phyloP scores from a whole-genome alignment of 2,329 filamentous ascomycete species.

The Coniochaeta pulveracea region DNA sequence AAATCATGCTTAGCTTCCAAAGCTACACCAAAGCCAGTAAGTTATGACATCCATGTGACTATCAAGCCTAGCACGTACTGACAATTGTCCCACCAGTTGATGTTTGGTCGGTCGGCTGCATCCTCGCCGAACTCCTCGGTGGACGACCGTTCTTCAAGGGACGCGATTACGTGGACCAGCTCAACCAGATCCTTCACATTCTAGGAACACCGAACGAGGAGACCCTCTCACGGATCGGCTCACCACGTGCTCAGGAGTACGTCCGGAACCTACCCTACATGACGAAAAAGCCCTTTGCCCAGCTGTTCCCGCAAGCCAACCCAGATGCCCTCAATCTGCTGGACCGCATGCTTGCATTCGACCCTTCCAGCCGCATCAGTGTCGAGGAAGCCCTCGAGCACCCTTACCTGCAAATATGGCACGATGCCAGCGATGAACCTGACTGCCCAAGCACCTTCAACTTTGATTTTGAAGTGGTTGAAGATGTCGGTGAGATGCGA shows the following conservation, averaged over 20 bases:
- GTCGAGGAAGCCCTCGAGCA: slow-evolving; percentile 95
- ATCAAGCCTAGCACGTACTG: background rate
- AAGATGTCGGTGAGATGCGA: slow-evolving; percentile 91
- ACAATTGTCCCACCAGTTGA: slow-evolving; percentile 57
- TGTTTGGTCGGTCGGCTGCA: slow-evolving; percentile 98
- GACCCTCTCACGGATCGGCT: slow-evolving; percentile 86
- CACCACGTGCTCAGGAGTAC: slow-evolving; percentile 92
- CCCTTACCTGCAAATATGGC: slow-evolving; percentile 95
- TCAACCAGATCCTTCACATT: slow-evolving; percentile 98
- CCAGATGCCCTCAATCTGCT: slow-evolving; percentile 90
- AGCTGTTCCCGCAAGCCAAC: slow-evolving; percentile 88
- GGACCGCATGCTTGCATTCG: slow-evolving; percentile 95
- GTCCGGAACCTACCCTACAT: slow-evolving; percentile 92
- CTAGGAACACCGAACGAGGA: slow-evolving; percentile 94
- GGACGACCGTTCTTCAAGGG: slow-evolving; percentile 99
- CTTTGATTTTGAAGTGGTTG: slow-evolving; percentile 96
- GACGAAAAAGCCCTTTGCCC: slow-evolving; percentile 83
- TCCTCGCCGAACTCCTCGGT: slow-evolving; percentile 88
- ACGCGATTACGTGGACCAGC: slow-evolving; percentile 96
- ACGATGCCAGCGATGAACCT: slow-evolving; percentile 93
- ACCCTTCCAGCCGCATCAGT: slow-evolving; percentile 83
- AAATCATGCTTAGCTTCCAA: slow-evolving; percentile 99
- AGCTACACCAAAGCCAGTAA: slow-evolving; percentile 99
- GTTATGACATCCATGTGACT: slow-evolving; percentile 30
- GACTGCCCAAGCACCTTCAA: slow-evolving; percentile 90